phyloP scores from a whole-genome alignment of 371 early-diverging fungal genomes.

The Rhizopus sp. region DNA sequence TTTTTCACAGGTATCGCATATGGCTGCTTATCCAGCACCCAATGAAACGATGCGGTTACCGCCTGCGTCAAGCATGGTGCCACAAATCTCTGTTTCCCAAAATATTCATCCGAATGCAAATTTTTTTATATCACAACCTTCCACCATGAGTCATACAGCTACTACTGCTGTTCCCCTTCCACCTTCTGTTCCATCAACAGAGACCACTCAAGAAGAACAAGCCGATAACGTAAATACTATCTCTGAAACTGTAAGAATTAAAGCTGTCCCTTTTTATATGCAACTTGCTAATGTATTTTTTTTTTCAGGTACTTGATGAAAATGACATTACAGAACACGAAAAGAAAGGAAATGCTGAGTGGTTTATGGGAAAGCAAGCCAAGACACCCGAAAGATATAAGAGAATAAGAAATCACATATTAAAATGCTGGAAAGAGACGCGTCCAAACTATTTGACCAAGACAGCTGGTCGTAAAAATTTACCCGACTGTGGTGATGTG shows the following conservation, averaged over 20 bases:
- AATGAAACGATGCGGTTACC: slow-evolving; percentile 6
- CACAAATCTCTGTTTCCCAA: slow-evolving; percentile 4
- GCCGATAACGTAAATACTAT: neutral
- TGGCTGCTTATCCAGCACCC: neutral
- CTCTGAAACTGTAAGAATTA: too few relatives aligned
- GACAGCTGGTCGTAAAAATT: slow-evolving; percentile 29
- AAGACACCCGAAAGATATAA: slow-evolving; percentile 88
- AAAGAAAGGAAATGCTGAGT: slow-evolving; percentile 63
- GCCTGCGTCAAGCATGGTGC: slow-evolving; percentile 5
- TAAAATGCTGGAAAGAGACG: slow-evolving; percentile 68
- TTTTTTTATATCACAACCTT: neutral
- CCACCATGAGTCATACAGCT: neutral
- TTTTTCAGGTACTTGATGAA: slow-evolving; percentile 19
- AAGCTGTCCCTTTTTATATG: too few relatives aligned
- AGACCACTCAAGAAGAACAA: slow-evolving; percentile 3
- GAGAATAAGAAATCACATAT: slow-evolving; percentile 80
- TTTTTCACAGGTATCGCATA: slow-evolving; percentile 1
- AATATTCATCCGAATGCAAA: neutral
- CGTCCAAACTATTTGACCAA: slow-evolving; percentile 70
- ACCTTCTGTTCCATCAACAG: neutral
- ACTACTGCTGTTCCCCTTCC: neutral
- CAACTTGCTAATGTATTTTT: too few relatives aligned
- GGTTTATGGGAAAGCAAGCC: slow-evolving; percentile 67
- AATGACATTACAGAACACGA: slow-evolving; percentile 60
- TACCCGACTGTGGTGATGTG: slow-evolving; percentile 77